These are phyloP conservation scores for Paspalum notatum DNA, from an alignment of 176 grass and related monocot species.

Conservation along the genomic window DNA sequence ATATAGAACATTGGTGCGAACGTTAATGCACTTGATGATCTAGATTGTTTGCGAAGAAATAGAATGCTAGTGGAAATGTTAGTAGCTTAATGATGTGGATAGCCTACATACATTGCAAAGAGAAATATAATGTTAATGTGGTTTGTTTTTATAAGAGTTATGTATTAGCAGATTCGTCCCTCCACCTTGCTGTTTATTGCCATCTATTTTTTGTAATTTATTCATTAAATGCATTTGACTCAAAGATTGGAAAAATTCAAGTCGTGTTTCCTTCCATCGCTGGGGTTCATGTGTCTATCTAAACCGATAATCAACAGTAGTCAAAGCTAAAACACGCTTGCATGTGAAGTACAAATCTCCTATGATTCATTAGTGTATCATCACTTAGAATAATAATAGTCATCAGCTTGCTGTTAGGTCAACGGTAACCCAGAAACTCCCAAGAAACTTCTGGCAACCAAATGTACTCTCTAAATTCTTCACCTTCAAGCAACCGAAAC, in stretches of 20 bases:
- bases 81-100: no score
- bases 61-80: no score
- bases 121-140: no score
- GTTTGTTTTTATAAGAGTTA: no score
- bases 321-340: not conserved
- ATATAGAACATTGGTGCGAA: no score
- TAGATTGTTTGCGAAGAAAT: no score
- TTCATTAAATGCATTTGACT: not conserved
- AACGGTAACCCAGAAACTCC: not conserved
- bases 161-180: no score
- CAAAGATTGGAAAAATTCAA: not conserved
- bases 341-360: not conserved
- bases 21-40: no score
- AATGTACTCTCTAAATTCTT: not conserved
- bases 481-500: not conserved
- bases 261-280: not conserved
- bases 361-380: not conserved
- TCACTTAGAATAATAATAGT: not conserved
- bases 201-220: no score
- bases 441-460: not conserved
- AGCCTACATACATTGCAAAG: no score
- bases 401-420: not conserved
- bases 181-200: no score
- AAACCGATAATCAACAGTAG: not conserved
- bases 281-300: not conserved